phyloP scores from a whole-genome alignment of 257 asterid genomes.

The Petunia secreta region DNA sequence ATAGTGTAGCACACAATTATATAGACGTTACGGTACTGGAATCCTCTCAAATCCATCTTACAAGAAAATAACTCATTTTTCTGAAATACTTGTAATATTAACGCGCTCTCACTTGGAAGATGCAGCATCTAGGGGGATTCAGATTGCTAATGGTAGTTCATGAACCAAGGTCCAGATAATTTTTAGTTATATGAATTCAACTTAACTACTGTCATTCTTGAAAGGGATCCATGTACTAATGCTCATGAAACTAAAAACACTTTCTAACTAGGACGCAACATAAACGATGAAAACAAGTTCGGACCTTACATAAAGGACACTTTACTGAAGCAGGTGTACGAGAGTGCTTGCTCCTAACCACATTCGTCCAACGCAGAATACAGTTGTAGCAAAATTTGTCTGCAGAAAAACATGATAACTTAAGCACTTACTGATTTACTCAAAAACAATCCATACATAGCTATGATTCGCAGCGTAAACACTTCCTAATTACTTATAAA shows the following conservation, averaged over 20 bases:
- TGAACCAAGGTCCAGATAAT: neutral
- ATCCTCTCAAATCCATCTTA: constrained; percentile 16
- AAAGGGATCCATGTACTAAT: neutral
- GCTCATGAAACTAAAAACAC: neutral
- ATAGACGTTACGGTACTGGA: neutral
- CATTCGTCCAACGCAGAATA: constrained; percentile 65
- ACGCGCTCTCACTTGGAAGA: neutral
- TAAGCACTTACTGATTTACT: constrained; percentile 26
- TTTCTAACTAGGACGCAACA: neutral
- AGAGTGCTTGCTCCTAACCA: constrained; percentile 48
- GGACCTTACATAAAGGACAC: constrained; percentile 87
- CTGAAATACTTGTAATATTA: neutral
- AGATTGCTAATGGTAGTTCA: neutral
- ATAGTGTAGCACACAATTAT: constrained; percentile 4
- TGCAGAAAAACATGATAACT: constrained; percentile 39
- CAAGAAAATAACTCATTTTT: neutral
- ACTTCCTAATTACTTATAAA: neutral
- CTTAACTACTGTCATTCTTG: neutral
- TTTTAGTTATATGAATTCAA: no score
- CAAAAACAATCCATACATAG: neutral
- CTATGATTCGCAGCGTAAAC: neutral
- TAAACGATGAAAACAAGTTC: constrained; percentile 24
- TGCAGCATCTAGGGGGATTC: neutral
- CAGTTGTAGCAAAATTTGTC: constrained; percentile 79
- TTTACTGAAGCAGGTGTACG: constrained; percentile 48